Evolutionary conservation across 108 stramenopile genomes (phyloP), one percentile per base, ranked within the genome.

Genomic region (Cyclotella kingstonii): DNA sequence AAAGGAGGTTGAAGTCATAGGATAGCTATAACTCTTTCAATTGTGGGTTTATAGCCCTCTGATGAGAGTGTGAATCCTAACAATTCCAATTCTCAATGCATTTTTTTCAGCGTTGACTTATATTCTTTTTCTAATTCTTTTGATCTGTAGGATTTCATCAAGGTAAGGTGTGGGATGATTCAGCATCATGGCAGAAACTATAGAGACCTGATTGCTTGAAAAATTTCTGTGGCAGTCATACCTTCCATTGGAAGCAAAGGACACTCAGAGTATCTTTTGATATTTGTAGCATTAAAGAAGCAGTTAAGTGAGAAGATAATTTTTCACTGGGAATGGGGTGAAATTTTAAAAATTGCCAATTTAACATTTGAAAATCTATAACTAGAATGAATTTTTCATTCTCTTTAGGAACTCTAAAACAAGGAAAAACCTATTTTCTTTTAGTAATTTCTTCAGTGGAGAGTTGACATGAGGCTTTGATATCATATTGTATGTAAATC

Each of bases 61-160:
- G 7, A 11, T 36, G 7, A 9, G 36, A 36, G 36, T 7, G 9
- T 9, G 36, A 9, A 36, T 36, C 36, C 36, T 7, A 36, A 11
- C 7, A 36, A 36, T 36, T 36, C 36, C 9, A 36, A 7, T 36
- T 36, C 36, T 36, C 11, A 36, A 11, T 7, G 7, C 36, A 36
- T 11, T 36, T 36, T 36, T 36, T 7, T 46, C 15, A 5, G 15
- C 12, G 18, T 46, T 46, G 15, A 46, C 45, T 46, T 46, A 15
- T 6, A 46, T 14, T 46, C 45, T 15, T n/a, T 8, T 15, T 46
- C 12, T n/a, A n/a, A n/a, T n/a, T n/a, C n/a, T n/a, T n/a, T n/a
- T n/a, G n/a, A n/a, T n/a, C n/a, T 60, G 59, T 2, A 46, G n/a
- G 6, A 60, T 45, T 3, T 60, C 59, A 17, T 60, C 45, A 17